A percentile compares a stretch with the other conserved stretches of the same genome.
phyloP scores from a whole-genome alignment of 441 rosid species.

The Dalechampia spathulata region DNA sequence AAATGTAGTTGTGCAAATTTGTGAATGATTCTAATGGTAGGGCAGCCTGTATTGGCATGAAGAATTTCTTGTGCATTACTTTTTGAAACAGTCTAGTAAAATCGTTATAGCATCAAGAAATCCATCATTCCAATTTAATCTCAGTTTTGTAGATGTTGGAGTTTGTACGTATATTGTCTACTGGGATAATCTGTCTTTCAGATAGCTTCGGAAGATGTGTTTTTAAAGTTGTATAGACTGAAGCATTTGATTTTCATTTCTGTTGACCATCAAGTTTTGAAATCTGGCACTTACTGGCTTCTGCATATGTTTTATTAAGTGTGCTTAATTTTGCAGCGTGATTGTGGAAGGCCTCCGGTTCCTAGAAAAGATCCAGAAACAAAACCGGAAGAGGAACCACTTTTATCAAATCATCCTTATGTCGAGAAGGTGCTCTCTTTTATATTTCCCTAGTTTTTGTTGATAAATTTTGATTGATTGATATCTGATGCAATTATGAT shows the following conservation, averaged over 20 bases:
- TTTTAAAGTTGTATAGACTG: not conserved
- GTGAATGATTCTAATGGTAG: not conserved
- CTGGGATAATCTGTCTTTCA: not conserved
- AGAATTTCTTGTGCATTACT: not conserved
- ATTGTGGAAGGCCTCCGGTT: constrained; percentile 84
- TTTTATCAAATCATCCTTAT: constrained; percentile 86
- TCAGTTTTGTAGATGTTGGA: too few relatives aligned
- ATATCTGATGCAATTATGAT: not conserved
- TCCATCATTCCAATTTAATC: not conserved
- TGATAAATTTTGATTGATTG: not conserved
- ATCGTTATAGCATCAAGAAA: not conserved
- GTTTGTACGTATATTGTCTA: not conserved
- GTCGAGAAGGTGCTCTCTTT: constrained; percentile 60
- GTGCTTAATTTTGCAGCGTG: constrained; percentile 54
- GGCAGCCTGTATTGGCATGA: too few relatives aligned
- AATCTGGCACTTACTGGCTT: not conserved
- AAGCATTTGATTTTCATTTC: not conserved
- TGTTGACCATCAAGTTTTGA: not conserved
- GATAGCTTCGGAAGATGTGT: too few relatives aligned
- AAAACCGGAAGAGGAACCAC: constrained; percentile 78
- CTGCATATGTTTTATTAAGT: constrained; percentile 4
- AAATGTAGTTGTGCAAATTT: not conserved
- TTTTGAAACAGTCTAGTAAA: not conserved
- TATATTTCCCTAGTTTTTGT: not conserved
- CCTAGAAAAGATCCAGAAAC: constrained; percentile 72